Evolutionary conservation across 768 basidiomycete genomes (phyloP), one percentile per base, ranked within the genome.

Genomic region (Mycena polygramma): DNA sequence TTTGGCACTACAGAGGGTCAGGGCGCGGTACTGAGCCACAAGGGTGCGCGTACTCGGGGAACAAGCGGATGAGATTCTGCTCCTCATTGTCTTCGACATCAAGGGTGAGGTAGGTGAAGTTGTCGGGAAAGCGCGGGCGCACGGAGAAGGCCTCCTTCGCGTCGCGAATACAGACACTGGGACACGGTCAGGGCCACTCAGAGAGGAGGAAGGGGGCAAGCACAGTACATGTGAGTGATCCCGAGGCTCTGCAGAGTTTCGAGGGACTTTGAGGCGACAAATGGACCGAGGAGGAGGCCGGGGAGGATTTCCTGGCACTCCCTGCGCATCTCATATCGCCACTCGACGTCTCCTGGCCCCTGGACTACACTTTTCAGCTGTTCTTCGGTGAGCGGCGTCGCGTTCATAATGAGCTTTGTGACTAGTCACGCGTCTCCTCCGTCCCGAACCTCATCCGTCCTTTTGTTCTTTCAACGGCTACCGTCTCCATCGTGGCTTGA

Each of bases 241-340:
- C 86, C 82, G n/a, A 93, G 87, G 10, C 79, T 79, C 49, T 83
- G 81, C 14, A 98, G 87, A 2, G 88, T 89, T 17, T 92, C 87
- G 35, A 95, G 82, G 0, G 92, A 92, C 78, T 96, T 97, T 1
- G 94, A 95, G 11, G 93, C 94, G 72, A 94, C 92, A 71, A 96
- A 95, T 4, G 96, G 95, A 0, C 96, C 96, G 8, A 98, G 89
- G 35, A 90, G 84, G 45, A 98, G 89, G 20, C 90, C 90, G 30
- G 94, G 92, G 0, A 94, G 84, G 72, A 97, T 97, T 79, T 96
- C 93, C 82, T 98, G 96, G 75, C 94, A 95, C 76, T 97, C 93
- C n/a, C 96, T 85, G 37, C 96, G 87, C 96, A 98, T 97, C 81
- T 97, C 96, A 76, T 98, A 98, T 76, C 89, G 89, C 94, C 94